phyloP scores from a whole-genome alignment of 129 eudicot genomes.

The Helianthus annuus region DNA sequence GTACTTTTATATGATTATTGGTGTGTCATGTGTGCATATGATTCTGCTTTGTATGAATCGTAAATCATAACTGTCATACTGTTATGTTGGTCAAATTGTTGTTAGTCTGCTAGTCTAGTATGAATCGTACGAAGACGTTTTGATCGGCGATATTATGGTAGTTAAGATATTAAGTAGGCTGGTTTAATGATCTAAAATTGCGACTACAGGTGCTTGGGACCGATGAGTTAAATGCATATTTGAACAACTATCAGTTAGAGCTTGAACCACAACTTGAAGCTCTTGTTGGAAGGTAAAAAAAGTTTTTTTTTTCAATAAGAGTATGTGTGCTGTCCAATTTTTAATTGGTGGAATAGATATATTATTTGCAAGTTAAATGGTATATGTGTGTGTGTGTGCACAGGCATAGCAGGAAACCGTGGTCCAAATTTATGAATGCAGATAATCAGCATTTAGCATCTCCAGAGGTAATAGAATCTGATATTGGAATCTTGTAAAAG shows the following conservation, averaged over 20 bases:
- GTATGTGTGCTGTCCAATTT: neutral
- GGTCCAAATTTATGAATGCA: slow-evolving; percentile 86
- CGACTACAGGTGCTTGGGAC: slow-evolving; percentile 88
- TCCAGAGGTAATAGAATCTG: slow-evolving; percentile 60
- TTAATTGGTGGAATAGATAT: neutral
- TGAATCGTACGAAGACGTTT: too few species aligned
- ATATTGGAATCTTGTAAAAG: slow-evolving; percentile 7
- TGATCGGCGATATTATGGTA: too few species aligned
- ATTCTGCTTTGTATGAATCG: too few species aligned
- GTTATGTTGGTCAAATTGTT: too few species aligned
- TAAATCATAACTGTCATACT: too few species aligned
- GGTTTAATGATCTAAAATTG: slow-evolving; percentile 11
- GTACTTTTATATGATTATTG: too few species aligned
- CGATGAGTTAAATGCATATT: slow-evolving; percentile 94
- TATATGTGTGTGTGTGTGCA: neutral
- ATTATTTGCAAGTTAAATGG: neutral
- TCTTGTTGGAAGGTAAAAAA: slow-evolving; percentile 88
- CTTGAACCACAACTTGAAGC: slow-evolving; percentile 98
- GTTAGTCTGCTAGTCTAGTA: too few species aligned
- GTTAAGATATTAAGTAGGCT: slow-evolving; percentile 11
- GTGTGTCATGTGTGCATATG: too few species aligned
- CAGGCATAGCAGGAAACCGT: slow-evolving; percentile 99
- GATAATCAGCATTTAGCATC: slow-evolving; percentile 95
- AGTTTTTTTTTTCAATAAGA: too few species aligned
- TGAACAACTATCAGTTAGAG: slow-evolving; percentile 86